Evolutionary conservation across 345 rosid genomes (phyloP), one percentile per base, ranked within the genome.

Genomic region (Zanthoxylum bungeanum): DNA sequence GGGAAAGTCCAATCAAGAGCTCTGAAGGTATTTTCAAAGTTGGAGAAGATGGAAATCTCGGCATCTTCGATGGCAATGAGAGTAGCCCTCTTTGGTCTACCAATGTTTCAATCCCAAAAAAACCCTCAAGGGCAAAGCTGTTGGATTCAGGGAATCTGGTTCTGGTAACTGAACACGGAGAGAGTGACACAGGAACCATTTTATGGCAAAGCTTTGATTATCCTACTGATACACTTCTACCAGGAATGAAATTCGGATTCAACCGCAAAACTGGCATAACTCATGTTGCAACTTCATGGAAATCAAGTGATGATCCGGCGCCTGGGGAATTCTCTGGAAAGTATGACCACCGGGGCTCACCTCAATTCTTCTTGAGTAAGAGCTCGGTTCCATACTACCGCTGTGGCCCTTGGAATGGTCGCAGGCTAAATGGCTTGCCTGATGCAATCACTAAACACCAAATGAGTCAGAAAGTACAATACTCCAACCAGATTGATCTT

Each of bases 351-450:
- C 58, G 14, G 3, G 91, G 92, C 60, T 81, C 60, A n/a, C 88
- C 93, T 0, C 88, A 90, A 73, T 16, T 79, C 65, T 60, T 76
- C 22, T 27, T 90, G 21, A 85, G 85, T 66, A 72, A 80, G 37
- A 87, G 80, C 44, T 22, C 21, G 9, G 9, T 2, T 3, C 71
- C 55, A 0, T 59, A 64, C 64, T 87, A 86, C 87, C 85, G 93
- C 12, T 68, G 59, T 8, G 93, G 92, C 2, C 74, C 86, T 46
- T 84, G 91, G 90, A 92, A 86, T n/a, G 91, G 89, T 6, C 69
- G 57, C 7, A 81, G 84, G 70, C 87, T 91, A 96, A 90, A 80
- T 57, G 94, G 93, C 6, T 82, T 92, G 31, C 94, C 97, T 2
- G 83, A 76, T 53, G 27, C 27, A 68, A 7, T 24, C 0, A 49